These are phyloP conservation scores for Albophoma yamanashiensis DNA, from an alignment of 2,329 filamentous ascomycete species.

Conservation along the genomic window DNA sequence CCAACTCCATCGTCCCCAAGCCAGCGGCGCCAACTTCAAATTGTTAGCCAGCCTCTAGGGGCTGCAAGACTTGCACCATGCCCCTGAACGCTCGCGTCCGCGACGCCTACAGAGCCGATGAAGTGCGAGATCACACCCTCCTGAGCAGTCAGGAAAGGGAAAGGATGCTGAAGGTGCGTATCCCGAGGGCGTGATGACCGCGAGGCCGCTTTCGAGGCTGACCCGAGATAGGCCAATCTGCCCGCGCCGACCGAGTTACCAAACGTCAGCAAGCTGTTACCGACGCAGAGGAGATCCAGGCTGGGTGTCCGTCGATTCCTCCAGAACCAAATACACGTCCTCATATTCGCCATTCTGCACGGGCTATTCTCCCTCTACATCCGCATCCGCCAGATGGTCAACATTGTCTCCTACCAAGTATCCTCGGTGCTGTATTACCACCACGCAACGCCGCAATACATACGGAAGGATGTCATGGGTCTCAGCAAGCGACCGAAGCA, in stretches of 20 bases:
- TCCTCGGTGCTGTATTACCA: slow-evolving; percentile 86
- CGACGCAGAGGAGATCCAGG: slow-evolving; percentile 24
- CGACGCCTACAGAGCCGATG: slow-evolving; percentile 29
- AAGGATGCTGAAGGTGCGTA: slow-evolving; percentile 23
- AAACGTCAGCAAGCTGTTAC: slow-evolving; percentile 13
- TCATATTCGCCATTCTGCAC: slow-evolving; percentile 63
- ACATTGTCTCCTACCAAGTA: slow-evolving; percentile 65
- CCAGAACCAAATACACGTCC: slow-evolving; percentile 49
- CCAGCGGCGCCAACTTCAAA: neutral
- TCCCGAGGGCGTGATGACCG: neutral
- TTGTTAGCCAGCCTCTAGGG: slow-evolving; percentile 14
- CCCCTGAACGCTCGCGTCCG: slow-evolving; percentile 24
- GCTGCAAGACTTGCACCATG: slow-evolving; percentile 19
- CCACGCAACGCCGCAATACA: slow-evolving; percentile 87
- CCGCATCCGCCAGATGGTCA: slow-evolving; percentile 68
- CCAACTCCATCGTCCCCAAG: neutral
- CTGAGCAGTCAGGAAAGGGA: slow-evolving; percentile 24
- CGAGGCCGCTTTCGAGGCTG: slow-evolving; percentile 2
- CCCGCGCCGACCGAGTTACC: slow-evolving; percentile 22
- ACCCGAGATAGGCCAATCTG: slow-evolving; percentile 22
- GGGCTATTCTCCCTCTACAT: slow-evolving; percentile 83
- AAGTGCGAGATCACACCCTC: slow-evolving; percentile 20
- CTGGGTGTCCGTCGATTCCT: slow-evolving; percentile 53
- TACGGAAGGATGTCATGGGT: slow-evolving; percentile 72
- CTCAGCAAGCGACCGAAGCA: slow-evolving; percentile 71